Evolutionary conservation across 495 filamentous ascomycete species (phyloP).

Genomic region (Neurospora hispaniola): DNA sequence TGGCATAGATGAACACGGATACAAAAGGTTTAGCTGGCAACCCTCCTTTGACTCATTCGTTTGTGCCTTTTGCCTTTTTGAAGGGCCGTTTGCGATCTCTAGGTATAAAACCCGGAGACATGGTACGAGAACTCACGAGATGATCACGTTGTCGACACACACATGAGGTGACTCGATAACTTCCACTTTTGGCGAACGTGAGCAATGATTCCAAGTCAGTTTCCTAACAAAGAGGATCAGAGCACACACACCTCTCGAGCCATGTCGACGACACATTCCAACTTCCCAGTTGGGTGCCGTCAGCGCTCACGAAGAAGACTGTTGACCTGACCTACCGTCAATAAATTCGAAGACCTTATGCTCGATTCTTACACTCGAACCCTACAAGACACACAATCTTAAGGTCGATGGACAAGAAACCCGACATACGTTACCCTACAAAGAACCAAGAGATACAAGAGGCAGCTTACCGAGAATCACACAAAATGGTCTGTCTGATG

Average conservation of each 20-base stretch:
- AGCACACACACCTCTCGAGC: not conserved
- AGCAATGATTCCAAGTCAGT: not conserved
- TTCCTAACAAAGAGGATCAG: not conserved
- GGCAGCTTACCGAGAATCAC: too few relatives aligned
- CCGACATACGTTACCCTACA: too few relatives aligned
- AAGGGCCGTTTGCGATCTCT: not conserved
- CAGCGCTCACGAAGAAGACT: not conserved
- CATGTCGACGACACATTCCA: not conserved
- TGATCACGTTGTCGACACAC: not conserved
- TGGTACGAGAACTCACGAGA: not conserved
- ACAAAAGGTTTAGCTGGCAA: too few relatives aligned
- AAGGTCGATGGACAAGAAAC: too few relatives aligned
- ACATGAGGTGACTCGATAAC: not conserved
- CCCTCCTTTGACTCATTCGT: not conserved
- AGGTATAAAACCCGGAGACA: not conserved
- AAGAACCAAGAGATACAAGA: too few relatives aligned
- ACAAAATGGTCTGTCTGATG: too few relatives aligned
- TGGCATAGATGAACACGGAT: not conserved
- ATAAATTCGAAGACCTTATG: too few relatives aligned
- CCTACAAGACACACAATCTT: too few relatives aligned
- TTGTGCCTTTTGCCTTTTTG: too few relatives aligned
- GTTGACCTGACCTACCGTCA: not conserved
- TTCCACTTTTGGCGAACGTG: too few relatives aligned
- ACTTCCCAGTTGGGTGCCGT: not conserved
- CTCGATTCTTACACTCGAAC: too few relatives aligned